Conservation (phyloP, 2,329 filamentous ascomycete genomes). For the Alternaria solani region DNA sequence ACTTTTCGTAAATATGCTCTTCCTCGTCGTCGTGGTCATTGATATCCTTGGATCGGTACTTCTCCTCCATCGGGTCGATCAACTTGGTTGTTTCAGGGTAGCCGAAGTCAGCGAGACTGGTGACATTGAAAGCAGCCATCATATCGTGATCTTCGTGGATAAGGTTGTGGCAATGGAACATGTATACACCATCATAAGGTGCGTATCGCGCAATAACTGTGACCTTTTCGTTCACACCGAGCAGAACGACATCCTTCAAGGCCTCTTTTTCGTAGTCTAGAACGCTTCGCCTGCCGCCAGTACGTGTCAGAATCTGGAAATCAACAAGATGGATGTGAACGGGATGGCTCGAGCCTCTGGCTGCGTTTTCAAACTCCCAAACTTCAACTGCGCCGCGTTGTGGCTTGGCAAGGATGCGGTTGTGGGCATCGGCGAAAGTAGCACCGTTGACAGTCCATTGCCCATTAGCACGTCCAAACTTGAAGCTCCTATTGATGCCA, state of each 20-base stretch:
- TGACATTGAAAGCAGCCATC: conserved; percentile 57
- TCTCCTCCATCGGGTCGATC: conserved; percentile 44
- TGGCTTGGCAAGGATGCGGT: conserved; percentile 50
- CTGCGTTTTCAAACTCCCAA: conserved; percentile 56
- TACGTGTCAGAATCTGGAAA: conserved; percentile 63
- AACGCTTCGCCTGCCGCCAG: conserved; percentile 54
- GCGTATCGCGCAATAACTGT: conserved; percentile 44
- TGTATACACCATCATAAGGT: conserved; percentile 59
- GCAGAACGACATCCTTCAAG: conserved; percentile 66
- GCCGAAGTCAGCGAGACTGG: conserved; percentile 43
- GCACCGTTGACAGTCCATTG: conserved; percentile 52
- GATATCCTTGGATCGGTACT: conserved; percentile 37
- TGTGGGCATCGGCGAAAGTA: conserved; percentile 45
- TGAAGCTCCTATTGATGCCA: conserved; percentile 45
- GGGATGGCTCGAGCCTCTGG: conserved; percentile 63
- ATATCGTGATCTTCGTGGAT: conserved; percentile 58
- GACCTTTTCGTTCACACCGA: conserved; percentile 58
- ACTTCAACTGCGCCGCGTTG: conserved; percentile 47
- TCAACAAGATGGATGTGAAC: conserved; percentile 68
- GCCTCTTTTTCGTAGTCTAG: conserved; percentile 63
- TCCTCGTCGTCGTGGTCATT: conserved; percentile 30
- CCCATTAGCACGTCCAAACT: conserved; percentile 40
- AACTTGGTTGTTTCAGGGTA: conserved; percentile 47
- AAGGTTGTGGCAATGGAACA: conserved; percentile 59
- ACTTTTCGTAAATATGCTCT: conserved; percentile 32